Evolutionary conservation across 2,329 filamentous ascomycete genomes (phyloP), one percentile per base, ranked within the genome.

Genomic region (Aspergillus eucalypticola): DNA sequence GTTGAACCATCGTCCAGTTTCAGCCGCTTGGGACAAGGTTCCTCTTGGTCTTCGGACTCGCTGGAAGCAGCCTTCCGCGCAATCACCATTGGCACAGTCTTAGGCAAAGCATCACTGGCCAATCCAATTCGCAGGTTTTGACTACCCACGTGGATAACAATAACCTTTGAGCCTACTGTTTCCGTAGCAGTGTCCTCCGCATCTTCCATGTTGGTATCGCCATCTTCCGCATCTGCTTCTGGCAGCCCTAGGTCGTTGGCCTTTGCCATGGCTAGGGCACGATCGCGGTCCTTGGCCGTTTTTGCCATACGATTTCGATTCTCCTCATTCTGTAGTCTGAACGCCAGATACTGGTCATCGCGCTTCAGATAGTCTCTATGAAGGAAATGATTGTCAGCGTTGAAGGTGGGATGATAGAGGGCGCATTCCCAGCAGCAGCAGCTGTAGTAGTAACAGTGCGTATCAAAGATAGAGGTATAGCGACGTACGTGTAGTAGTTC

Each of bases 121-220:
- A 98, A 87, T 0, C 95, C 95, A 69, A 99, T 93, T 51, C 95
- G 88, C 64, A 99, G 79, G 66, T 98, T 98, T 76, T 98, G 94
- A 73, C 94, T 98, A 29, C 95, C 95, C 2, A 94, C 88, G 73
- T 99, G 95, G 69, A 99, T 91, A 61, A 98, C 90, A 71, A 99
- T 94, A 62, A 96, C 90, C 75, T 94, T 96, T 8, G 92, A 94
- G 5, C 92, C 90, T 66, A 91, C 88, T 46, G 86, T 86, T 68
- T 88, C 84, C 13, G 82, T 80, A 11, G 82, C 79, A 8, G 84
- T 80, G 48, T 84, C 82, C 58, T 83, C 82, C 23, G 76, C 79
- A 46, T 81, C 80, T 56, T 83, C 83, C 72, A 89, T 83, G 15
- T 88, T 86, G 48, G 84, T 82, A 65, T 86, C 79, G 5, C 75